These are phyloP conservation scores for Cytospora schulzeri DNA, from an alignment of 2,329 filamentous ascomycete genomes.

Conservation along the genomic window DNA sequence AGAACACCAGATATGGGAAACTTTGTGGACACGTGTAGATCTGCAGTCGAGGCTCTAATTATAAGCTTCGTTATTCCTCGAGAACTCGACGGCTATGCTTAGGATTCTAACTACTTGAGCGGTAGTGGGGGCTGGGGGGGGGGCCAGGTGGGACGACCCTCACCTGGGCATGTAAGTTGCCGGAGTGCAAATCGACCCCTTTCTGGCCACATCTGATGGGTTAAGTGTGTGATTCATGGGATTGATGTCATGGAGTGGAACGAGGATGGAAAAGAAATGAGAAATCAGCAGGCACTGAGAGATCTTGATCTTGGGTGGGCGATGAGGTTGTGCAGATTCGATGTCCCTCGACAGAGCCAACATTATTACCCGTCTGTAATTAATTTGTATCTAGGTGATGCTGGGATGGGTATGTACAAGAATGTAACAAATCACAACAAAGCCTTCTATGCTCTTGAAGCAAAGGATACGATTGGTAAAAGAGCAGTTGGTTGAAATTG, in stretches of 20 bases:
- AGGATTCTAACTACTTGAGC: too few species aligned
- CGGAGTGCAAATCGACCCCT: neutral
- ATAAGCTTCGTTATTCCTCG: neutral
- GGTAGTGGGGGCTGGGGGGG: too few species aligned
- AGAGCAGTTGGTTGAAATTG: too few species aligned
- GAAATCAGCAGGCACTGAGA: neutral
- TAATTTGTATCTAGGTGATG: too few species aligned
- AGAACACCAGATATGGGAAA: neutral
- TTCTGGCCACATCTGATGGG: neutral
- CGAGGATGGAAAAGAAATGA: neutral
- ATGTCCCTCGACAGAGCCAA: neutral
- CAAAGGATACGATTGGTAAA: too few species aligned
- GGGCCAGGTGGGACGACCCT: too few species aligned
- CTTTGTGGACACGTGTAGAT: neutral
- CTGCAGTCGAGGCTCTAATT: neutral
- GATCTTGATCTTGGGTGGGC: neutral
- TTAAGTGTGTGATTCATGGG: neutral
- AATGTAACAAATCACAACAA: too few species aligned
- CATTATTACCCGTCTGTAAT: too few species aligned
- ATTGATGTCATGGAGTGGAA: neutral
- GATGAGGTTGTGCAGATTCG: slow-evolving; percentile 8
- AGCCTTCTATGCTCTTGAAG: too few species aligned
- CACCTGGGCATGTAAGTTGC: too few species aligned
- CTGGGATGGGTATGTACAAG: too few species aligned
- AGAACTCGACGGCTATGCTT: neutral